Evolutionary conservation across 2,329 filamentous ascomycete genomes (phyloP), one percentile per base, ranked within the genome.

Genomic region (Nemania sp.): DNA sequence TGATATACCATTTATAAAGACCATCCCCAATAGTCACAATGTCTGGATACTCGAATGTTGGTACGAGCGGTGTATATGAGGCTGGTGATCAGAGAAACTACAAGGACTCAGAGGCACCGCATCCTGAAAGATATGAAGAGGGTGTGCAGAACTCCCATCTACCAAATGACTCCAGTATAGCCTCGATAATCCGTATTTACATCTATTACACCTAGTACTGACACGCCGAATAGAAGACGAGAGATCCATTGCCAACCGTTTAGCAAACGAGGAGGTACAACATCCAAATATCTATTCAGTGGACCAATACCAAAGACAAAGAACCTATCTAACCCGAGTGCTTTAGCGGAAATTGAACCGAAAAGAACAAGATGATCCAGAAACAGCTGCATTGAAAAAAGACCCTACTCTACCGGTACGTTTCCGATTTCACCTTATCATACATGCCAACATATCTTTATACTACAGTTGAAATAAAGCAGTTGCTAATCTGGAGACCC

Each of bases 51-150:
- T 92, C 91, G 66, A 91, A 84, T 77, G 91, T 95, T 77, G 93
- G 92, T 73, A 85, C 83, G 78, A 75, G 81, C 70, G 79, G 81
- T 68, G 82, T 93, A 78, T 94, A 96, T 82, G 91, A 94, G 82
- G 90, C 86, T 65, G 90, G 89, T 66, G 92, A 96, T 81, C 92
- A 96, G 85, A 87, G 88, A 75, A 93, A 89, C 78, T 78, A 81
- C 69, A 86, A 88, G 69, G 77, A 86, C 67, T 84, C 86, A 1
- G 83, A 88, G 75, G 52, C 76, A 8, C 81, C 85, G 49, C 80
- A 85, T 26, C 82, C 85, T 22, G 82, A 87, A 59, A 85, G 89
- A 68, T 96, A 88, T 82, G 83, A 94, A 69, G 91, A 95, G 82
- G 93, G 93, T 74, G 84, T 90, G 79, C 79, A 85, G 66, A 84